phyloP scores from a whole-genome alignment of 2,329 filamentous ascomycete species.

The Colletotrichum brevisporum region DNA sequence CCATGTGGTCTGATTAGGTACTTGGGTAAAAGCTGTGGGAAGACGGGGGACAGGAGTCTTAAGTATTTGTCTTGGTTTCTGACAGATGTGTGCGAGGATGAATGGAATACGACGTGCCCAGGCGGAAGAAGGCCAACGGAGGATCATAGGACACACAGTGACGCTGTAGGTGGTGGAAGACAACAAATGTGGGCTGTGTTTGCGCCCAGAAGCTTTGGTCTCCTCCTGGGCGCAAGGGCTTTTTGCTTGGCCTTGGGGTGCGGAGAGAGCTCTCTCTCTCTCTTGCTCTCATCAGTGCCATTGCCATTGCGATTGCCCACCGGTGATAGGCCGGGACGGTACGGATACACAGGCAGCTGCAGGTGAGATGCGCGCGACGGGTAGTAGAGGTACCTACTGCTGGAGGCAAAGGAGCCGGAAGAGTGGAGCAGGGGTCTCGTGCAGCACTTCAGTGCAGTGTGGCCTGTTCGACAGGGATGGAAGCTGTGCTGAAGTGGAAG shows the following conservation, averaged over 20 bases:
- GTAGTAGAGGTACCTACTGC: too few relatives aligned
- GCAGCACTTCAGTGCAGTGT: background rate
- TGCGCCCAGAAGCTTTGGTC: slow-evolving; percentile 33
- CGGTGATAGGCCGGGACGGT: slow-evolving; percentile 21
- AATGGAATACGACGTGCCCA: slow-evolving; percentile 28
- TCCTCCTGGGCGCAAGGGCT: background rate
- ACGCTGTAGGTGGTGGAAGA: background rate
- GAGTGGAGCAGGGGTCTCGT: slow-evolving; percentile 29
- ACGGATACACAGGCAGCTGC: background rate
- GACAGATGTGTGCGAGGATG: slow-evolving; percentile 25
- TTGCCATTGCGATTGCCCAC: slow-evolving; percentile 9
- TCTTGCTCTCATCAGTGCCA: background rate
- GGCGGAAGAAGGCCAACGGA: background rate
- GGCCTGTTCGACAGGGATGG: slow-evolving; percentile 26
- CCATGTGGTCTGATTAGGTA: background rate
- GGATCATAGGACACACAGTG: slow-evolving; percentile 29
- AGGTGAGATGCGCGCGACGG: slow-evolving; percentile 6
- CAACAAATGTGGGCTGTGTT: slow-evolving; percentile 34
- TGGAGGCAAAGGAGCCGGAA: slow-evolving; percentile 17
- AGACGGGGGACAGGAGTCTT: slow-evolving; percentile 27
- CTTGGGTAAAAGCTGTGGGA: background rate
- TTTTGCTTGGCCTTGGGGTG: slow-evolving; percentile 8
- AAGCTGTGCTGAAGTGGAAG: background rate
- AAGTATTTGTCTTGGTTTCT: slow-evolving; percentile 27
- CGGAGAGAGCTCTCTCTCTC: slow-evolving; percentile 19